Percentiles rank a stretch among this genome's conserved stretches.
Conservation (phyloP, 2,329 filamentous ascomycete genomes). For the Periglandula ipomoeae region DNA sequence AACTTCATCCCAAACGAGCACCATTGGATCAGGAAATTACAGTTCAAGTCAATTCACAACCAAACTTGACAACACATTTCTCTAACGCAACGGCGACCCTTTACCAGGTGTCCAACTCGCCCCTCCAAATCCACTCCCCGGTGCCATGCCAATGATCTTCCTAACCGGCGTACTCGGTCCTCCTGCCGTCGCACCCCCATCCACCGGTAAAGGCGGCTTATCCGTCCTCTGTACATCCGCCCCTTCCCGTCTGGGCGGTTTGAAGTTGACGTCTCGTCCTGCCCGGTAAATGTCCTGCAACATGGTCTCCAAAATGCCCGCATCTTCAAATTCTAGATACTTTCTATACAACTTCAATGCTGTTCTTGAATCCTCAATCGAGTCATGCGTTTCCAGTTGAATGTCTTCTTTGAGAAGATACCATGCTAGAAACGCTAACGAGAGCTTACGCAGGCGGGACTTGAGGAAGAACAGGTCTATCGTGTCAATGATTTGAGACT, state of each 20-base stretch:
- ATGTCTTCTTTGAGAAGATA: slow-evolving; percentile 87
- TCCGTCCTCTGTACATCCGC: slow-evolving; percentile 37
- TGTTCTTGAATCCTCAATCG: slow-evolving; percentile 88
- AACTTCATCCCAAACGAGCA: no score
- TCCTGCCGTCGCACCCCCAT: slow-evolving; percentile 17
- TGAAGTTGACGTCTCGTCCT: slow-evolving; percentile 39
- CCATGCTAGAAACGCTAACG: slow-evolving; percentile 86
- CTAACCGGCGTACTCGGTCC: slow-evolving; percentile 39
- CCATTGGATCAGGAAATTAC: no score
- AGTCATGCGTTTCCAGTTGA: slow-evolving; percentile 86
- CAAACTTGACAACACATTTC: no score
- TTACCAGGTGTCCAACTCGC: slow-evolving; percentile 38
- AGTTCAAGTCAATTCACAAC: not conserved
- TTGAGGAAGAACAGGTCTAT: slow-evolving; percentile 84
- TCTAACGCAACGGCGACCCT: slow-evolving; percentile 26
- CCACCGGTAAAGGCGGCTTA: slow-evolving; percentile 40
- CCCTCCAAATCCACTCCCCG: slow-evolving; percentile 28
- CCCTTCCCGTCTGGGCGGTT: slow-evolving; percentile 39
- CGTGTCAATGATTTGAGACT: slow-evolving; percentile 85
- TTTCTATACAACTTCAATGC: slow-evolving; percentile 84
- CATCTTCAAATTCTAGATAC: slow-evolving; percentile 80
- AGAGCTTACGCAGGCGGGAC: slow-evolving; percentile 74
- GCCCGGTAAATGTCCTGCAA: slow-evolving; percentile 73
- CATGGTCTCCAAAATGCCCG: slow-evolving; percentile 73
- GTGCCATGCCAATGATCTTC: slow-evolving; percentile 26